phyloP scores from a whole-genome alignment of 2,329 filamentous ascomycete genomes.

The Xylaria sp. region DNA sequence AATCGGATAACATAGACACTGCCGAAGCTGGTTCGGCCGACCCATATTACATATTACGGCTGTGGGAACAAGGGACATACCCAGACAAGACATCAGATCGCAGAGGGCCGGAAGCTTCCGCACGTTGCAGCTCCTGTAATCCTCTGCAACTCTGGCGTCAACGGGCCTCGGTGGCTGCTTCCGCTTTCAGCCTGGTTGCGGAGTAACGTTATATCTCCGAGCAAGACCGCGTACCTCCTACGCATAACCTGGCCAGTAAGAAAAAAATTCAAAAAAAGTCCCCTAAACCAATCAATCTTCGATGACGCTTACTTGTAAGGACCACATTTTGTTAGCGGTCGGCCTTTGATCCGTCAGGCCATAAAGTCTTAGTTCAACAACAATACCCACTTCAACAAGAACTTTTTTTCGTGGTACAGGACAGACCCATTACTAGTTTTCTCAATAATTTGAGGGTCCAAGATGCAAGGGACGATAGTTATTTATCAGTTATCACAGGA shows the following conservation, averaged over 20 bases:
- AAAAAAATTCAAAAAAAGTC: no score
- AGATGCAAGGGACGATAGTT: background rate
- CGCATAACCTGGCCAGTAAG: no score
- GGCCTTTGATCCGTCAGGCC: no score
- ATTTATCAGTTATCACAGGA: background rate
- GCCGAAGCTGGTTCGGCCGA: slow-evolving; percentile 19
- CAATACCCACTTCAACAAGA: no score
- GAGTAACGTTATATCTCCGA: slow-evolving; percentile 19
- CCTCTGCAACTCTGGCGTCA: background rate
- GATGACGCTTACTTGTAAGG: no score
- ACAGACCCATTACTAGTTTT: background rate
- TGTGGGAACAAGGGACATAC: slow-evolving; percentile 1
- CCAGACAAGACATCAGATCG: slow-evolving; percentile 13
- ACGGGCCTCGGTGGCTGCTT: slow-evolving; percentile 11
- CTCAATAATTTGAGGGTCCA: background rate
- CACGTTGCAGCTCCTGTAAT: background rate
- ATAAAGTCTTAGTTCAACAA: no score
- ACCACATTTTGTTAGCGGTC: no score
- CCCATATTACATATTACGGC: background rate
- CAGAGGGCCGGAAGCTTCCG: background rate
- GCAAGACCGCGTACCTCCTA: background rate
- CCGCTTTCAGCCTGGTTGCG: background rate
- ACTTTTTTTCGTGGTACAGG: no score
- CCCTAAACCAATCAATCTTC: background rate
- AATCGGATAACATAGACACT: slow-evolving; percentile 19